Percentiles rank a stretch among this genome's conserved stretches.
These are phyloP conservation scores for Stylosanthes scabra DNA, from an alignment of 331 rosid species.

Conservation along the genomic window DNA sequence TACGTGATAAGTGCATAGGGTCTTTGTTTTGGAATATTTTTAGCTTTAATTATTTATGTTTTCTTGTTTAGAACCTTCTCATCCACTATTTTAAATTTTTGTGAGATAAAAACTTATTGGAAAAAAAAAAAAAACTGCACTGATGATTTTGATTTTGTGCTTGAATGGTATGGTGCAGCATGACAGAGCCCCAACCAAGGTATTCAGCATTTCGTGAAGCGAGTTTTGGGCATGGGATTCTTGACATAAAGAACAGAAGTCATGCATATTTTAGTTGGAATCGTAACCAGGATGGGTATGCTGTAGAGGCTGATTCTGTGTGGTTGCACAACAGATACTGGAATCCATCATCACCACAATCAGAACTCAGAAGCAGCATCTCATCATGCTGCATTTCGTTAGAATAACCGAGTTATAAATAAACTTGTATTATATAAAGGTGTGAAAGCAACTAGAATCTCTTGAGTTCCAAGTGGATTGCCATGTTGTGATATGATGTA, in stretches of 20 bases:
- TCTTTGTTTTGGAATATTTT: too few relatives aligned
- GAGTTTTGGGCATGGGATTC: slow-evolving; percentile 75
- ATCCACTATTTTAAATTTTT: too few relatives aligned
- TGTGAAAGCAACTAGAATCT: not conserved
- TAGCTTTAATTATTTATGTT: too few relatives aligned
- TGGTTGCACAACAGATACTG: slow-evolving; percentile 66
- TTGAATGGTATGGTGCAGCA: slow-evolving; percentile 44
- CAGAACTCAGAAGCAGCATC: slow-evolving; percentile 24
- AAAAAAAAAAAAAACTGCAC: too few relatives aligned
- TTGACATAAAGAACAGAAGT: slow-evolving; percentile 71
- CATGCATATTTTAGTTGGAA: slow-evolving; percentile 71
- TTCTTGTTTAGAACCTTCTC: too few relatives aligned
- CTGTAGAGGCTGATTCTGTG: slow-evolving; percentile 69
- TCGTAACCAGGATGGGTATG: slow-evolving; percentile 68
- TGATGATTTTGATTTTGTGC: slow-evolving; percentile 21
- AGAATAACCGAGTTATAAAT: not conserved
- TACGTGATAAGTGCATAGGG: slow-evolving; percentile 51
- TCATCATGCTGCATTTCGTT: slow-evolving; percentile 17
- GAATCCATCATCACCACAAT: not conserved
- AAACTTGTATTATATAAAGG: not conserved
- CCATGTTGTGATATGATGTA: not conserved
- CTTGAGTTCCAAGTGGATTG: not conserved
- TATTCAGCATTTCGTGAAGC: slow-evolving; percentile 81
- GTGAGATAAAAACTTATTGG: too few relatives aligned
- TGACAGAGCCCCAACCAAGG: slow-evolving; percentile 84